Conservation (phyloP, 352 stramenopile species). For the Globisporangium emineosum region DNA sequence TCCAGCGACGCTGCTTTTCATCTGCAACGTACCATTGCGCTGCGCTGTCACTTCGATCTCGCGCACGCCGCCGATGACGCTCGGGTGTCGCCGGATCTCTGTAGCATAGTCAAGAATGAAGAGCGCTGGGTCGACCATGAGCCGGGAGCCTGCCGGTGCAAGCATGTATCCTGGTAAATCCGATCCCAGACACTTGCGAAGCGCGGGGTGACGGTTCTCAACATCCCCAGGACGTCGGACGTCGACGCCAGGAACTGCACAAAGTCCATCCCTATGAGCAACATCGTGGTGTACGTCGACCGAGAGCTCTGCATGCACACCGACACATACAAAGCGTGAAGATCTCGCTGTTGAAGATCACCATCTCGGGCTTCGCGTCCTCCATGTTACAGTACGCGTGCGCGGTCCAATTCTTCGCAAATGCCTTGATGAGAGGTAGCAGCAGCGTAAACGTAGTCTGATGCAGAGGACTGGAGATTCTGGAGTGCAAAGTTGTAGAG, state of each 20-base stretch:
- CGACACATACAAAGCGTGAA: constrained; percentile 26
- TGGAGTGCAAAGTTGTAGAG: constrained; percentile 23
- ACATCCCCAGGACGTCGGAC: neutral
- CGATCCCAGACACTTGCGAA: too few species aligned
- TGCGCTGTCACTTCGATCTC: neutral
- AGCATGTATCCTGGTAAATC: too few species aligned
- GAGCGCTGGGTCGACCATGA: too few species aligned
- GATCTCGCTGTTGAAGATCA: constrained; percentile 26
- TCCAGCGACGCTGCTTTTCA: too few species aligned
- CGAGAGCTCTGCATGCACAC: constrained; percentile 25
- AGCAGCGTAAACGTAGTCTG: constrained; percentile 21
- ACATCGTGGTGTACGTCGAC: constrained; percentile 17
- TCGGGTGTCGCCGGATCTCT: neutral
- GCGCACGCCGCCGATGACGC: neutral
- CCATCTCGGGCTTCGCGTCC: constrained; percentile 25
- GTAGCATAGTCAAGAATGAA: neutral
- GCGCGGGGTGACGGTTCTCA: too few species aligned
- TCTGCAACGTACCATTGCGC: too few species aligned
- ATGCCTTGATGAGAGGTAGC: constrained; percentile 19
- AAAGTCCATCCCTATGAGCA: neutral
- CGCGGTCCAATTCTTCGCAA: constrained; percentile 22
- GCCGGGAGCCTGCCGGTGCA: too few species aligned
- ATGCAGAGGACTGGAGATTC: neutral
- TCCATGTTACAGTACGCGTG: constrained; percentile 21
- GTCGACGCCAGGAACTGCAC: neutral